phyloP scores from a whole-genome alignment of 2,329 filamentous ascomycete genomes.

The Clathrospora elynae region DNA sequence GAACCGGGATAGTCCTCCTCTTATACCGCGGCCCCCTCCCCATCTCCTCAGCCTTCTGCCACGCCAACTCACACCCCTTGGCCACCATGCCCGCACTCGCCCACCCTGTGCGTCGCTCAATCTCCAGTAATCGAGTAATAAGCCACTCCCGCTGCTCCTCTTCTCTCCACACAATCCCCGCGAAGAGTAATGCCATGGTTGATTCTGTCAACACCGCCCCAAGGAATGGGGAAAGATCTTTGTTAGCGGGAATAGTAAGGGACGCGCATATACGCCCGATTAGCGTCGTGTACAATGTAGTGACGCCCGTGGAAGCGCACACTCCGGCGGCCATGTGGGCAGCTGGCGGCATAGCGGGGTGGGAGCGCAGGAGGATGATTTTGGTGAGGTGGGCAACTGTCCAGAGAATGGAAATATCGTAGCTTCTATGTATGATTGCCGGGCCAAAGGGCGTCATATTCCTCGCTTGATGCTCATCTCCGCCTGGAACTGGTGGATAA shows the following conservation, averaged over 20 bases:
- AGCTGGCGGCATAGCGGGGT: conserved; percentile 89
- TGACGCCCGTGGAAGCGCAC: conserved; percentile 73
- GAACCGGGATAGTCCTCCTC: conserved; percentile 26
- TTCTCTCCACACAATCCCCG: conserved; percentile 78
- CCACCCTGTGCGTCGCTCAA: conserved; percentile 84
- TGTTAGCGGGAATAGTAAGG: conserved; percentile 51
- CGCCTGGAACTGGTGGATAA: conserved; percentile 57
- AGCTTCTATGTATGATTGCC: conserved; percentile 80
- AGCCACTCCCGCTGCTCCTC: conserved; percentile 76
- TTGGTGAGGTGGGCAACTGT: conserved; percentile 83
- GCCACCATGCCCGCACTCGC: conserved; percentile 82
- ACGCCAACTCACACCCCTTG: conserved; percentile 80
- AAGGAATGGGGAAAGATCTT: conserved; percentile 71
- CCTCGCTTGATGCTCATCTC: conserved; percentile 12
- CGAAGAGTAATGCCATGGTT: conserved; percentile 83
- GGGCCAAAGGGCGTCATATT: conserved; percentile 76
- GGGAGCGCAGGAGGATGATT: conserved; percentile 79
- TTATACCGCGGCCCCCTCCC: conserved; percentile 77
- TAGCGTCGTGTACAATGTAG: conserved; percentile 70
- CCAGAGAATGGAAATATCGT: conserved; percentile 87
- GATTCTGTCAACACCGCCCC: conserved; percentile 83
- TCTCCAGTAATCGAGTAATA: conserved; percentile 72
- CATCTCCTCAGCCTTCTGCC: conserved; percentile 74
- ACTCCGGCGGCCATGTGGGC: conserved; percentile 85
- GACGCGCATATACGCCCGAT: conserved; percentile 83